phyloP scores from a whole-genome alignment of 177 flowering plant genomes.

The Telopea speciosissima region DNA sequence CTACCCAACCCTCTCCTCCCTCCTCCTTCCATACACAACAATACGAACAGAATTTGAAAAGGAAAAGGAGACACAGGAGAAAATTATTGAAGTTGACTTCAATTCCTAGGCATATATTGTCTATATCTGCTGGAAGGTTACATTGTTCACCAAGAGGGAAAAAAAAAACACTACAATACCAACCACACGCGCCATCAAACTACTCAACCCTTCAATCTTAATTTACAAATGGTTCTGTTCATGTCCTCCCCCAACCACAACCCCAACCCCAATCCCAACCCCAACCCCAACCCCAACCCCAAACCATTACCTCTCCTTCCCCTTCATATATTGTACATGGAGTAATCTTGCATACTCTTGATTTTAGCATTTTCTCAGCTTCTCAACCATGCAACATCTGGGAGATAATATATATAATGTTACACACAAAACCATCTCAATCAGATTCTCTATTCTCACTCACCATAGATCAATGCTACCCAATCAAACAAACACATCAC shows the following conservation, averaged over 20 bases:
- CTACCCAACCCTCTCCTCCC: too few relatives aligned
- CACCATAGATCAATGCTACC: neutral
- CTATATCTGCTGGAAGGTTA: neutral
- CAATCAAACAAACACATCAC: conserved; percentile 32
- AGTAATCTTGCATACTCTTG: neutral
- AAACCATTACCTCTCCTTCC: neutral
- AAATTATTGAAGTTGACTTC: neutral
- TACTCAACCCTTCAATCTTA: neutral
- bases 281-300: neutral
- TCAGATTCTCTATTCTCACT: neutral
- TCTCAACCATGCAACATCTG: conserved; percentile 6
- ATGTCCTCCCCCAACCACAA: neutral
- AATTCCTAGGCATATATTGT: neutral
- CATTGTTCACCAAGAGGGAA: neutral
- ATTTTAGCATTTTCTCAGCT: neutral
- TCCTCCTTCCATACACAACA: too few relatives aligned
- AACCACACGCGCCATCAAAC: neutral
- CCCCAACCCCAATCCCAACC: neutral
- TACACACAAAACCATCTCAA: neutral
- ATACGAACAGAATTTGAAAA: too few relatives aligned
- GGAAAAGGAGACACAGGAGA: too few relatives aligned
- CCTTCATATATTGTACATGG: neutral
- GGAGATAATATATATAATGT: neutral
- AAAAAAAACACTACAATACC: neutral
- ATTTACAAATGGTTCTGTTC: neutral